Evolutionary conservation across 2,329 filamentous ascomycete species (phyloP).

Genomic region (Penicillium capsulatum): DNA sequence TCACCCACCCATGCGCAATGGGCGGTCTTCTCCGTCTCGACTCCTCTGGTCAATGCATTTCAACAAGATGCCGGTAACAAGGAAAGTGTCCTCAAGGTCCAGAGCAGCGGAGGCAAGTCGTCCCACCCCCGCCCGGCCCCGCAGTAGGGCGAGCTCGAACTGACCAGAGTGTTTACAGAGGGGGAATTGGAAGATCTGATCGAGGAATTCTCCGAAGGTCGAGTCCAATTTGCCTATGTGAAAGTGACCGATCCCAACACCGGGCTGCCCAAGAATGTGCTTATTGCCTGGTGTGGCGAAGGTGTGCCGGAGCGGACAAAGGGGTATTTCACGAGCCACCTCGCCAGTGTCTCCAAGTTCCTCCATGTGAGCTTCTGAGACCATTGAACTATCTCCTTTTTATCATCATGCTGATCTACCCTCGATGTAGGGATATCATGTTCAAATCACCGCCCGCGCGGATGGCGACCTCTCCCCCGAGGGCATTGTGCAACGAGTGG

Average conservation of each 20-base stretch:
- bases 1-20: constrained; percentile 86
- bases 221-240: constrained; percentile 93
- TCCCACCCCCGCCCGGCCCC: neutral
- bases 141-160: neutral
- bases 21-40: constrained; percentile 90
- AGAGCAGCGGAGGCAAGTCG: constrained; percentile 75
- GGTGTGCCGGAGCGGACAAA: constrained; percentile 98
- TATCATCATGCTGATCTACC: constrained; percentile 3
- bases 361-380: constrained; percentile 60
- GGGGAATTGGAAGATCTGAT: constrained; percentile 85
- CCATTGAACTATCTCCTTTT: neutral
- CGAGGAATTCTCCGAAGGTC: constrained; percentile 94
- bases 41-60: constrained; percentile 88
- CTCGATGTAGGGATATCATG: constrained; percentile 71
- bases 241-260: constrained; percentile 96
- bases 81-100: constrained; percentile 93
- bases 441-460: constrained; percentile 92
- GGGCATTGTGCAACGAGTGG: constrained; percentile 84
- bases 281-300: constrained; percentile 96
- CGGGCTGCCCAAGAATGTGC: constrained; percentile 79
- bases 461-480: constrained; percentile 84
- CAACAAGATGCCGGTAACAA: constrained; percentile 75
- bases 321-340: constrained; percentile 95
- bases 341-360: constrained; percentile 82
- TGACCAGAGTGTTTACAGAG: constrained; percentile 53